Percentiles rank a stretch among this genome's conserved stretches.
These are phyloP conservation scores for Hsuehochloa calcarea DNA, from an alignment of 176 grass and related monocot genomes.

Conservation along the genomic window DNA sequence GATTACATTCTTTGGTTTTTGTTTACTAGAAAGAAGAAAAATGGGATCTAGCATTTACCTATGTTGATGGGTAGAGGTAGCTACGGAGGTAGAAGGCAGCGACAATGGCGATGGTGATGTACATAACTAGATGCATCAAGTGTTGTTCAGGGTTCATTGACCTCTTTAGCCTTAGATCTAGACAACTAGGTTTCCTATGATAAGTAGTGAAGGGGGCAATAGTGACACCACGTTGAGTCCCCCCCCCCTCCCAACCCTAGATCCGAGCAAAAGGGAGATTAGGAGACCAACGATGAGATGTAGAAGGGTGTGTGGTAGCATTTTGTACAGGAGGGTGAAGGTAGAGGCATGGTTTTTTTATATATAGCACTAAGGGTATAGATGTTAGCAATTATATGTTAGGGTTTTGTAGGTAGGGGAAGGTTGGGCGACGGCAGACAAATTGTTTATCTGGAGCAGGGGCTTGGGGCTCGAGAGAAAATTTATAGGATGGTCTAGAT, in stretches of 20 bases:
- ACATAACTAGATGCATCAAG: neutral
- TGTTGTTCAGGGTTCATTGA: too few relatives aligned
- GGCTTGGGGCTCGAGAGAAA: neutral
- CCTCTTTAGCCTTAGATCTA: neutral
- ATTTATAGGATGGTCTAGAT: neutral
- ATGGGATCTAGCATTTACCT: neutral
- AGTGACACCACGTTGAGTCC: neutral
- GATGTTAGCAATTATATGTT: neutral
- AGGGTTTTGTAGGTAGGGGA: neutral
- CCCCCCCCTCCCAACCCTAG: neutral
- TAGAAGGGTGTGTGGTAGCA: neutral
- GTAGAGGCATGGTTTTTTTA: neutral
- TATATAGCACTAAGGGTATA: too few relatives aligned
- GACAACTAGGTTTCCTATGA: neutral
- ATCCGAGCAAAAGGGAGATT: neutral
- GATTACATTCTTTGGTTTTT: neutral
- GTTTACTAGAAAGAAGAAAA: neutral
- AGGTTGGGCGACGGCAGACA: neutral
- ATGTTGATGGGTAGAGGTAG: neutral
- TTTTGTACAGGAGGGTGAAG: neutral
- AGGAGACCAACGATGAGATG: neutral
- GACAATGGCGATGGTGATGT: accelerated
- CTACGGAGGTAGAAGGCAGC: neutral
- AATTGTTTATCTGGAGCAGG: neutral
- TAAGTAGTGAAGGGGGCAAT: neutral